A percentile compares a stretch with the other conserved stretches of the same genome.
Evolutionary conservation across 176 grass and related monocot species (phyloP).

Genomic region (Oryza meridionalis): DNA sequence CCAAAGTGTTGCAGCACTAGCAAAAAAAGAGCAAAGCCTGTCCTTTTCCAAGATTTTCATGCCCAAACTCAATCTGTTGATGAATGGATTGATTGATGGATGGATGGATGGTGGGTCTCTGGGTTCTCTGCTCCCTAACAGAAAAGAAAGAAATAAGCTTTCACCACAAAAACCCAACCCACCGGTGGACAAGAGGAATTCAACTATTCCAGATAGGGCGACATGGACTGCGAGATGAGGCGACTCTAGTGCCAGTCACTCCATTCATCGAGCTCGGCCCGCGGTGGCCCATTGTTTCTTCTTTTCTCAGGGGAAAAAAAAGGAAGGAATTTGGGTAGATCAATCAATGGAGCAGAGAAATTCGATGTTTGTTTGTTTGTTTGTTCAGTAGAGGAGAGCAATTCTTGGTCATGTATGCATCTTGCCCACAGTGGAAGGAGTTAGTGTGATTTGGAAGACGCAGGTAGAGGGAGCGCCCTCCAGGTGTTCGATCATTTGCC

Average conservation of each 20-base stretch:
- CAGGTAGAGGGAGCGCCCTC: neutral
- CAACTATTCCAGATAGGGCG: neutral
- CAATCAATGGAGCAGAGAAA: neutral
- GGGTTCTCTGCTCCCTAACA: neutral
- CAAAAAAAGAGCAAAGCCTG: neutral
- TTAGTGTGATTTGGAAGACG: neutral
- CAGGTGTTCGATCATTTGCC: constrained; percentile 32
- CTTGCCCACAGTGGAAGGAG: neutral
- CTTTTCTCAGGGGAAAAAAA: neutral
- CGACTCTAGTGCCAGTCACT: neutral
- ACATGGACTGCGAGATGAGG: neutral
- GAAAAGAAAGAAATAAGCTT: neutral
- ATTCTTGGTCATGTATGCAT: neutral
- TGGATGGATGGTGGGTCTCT: neutral
- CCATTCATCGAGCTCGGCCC: neutral
- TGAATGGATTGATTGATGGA: no score
- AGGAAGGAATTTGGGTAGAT: neutral
- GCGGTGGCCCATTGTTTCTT: neutral
- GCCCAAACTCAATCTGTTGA: neutral
- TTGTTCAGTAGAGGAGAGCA: neutral
- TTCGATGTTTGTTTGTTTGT: neutral
- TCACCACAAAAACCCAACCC: neutral
- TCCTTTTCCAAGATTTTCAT: no score
- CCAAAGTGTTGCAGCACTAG: neutral
- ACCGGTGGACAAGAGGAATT: neutral